These are phyloP conservation scores for Cucurbita moschata DNA, from an alignment of 306 rosid species.

Conservation along the genomic window DNA sequence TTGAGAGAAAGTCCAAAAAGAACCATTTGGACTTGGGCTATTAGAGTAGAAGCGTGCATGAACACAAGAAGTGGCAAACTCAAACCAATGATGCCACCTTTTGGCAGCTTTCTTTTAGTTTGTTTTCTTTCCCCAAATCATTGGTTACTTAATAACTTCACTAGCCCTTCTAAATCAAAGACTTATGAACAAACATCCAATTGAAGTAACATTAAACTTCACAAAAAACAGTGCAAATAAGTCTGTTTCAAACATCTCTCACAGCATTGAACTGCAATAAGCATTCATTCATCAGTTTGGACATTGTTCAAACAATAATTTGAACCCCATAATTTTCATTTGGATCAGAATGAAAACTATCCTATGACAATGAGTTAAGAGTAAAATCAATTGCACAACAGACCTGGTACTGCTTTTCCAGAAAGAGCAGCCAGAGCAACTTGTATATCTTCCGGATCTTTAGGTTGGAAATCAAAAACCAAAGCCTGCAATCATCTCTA, in stretches of 20 bases:
- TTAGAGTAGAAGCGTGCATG: not conserved
- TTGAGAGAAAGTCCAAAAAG: too few species aligned
- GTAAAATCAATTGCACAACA: not conserved
- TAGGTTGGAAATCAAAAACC: constrained; percentile 94
- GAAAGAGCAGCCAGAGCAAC: constrained; percentile 59
- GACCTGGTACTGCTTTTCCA: constrained; percentile 63
- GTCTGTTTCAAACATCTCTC: not conserved
- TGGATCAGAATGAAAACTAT: not conserved
- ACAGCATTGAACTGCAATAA: not conserved
- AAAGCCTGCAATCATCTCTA: constrained; percentile 33
- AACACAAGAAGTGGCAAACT: not conserved
- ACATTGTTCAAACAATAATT: not conserved
- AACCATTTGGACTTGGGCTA: too few species aligned
- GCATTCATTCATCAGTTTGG: not conserved
- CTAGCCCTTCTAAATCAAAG: not conserved
- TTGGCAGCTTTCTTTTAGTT: not conserved
- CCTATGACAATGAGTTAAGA: not conserved
- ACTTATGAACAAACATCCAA: not conserved
- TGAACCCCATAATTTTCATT: not conserved
- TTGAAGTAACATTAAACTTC: not conserved
- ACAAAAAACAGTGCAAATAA: not conserved
- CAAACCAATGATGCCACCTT: not conserved
- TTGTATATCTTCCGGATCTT: constrained; percentile 69
- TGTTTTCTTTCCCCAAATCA: not conserved
- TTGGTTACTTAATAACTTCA: not conserved